Conservation (phyloP, 805 yeast species). For the Cephaloascus albidus region DNA sequence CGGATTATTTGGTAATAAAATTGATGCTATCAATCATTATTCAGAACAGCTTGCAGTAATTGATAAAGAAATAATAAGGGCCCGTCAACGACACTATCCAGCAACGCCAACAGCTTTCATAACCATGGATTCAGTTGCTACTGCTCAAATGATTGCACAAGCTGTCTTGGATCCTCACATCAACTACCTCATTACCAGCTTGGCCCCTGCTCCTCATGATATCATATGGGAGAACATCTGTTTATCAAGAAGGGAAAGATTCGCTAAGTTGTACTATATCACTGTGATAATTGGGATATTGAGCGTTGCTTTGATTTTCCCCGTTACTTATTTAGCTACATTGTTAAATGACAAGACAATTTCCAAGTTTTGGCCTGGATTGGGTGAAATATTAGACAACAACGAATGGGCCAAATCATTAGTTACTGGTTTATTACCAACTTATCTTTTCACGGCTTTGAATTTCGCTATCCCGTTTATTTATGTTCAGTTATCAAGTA, state of each 20-base stretch:
- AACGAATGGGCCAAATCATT: slow-evolving; percentile 68
- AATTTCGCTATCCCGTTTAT: slow-evolving; percentile 79
- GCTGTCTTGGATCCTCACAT: slow-evolving; percentile 89
- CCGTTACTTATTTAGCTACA: slow-evolving; percentile 80
- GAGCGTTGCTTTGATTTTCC: slow-evolving; percentile 68
- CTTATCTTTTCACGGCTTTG: slow-evolving; percentile 79
- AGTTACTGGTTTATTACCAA: slow-evolving; percentile 85
- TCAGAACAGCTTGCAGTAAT: slow-evolving; percentile 58
- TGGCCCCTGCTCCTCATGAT: slow-evolving; percentile 96
- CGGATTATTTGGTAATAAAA: slow-evolving; percentile 57
- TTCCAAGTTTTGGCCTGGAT: slow-evolving; percentile 69
- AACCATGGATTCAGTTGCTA: slow-evolving; percentile 90
- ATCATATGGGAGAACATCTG: slow-evolving; percentile 89
- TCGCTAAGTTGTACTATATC: slow-evolving; percentile 52
- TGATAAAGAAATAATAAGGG: slow-evolving; percentile 59
- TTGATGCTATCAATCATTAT: slow-evolving; percentile 76
- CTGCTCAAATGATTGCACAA: slow-evolving; percentile 95
- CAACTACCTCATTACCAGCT: slow-evolving; percentile 65
- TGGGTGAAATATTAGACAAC: slow-evolving; percentile 57
- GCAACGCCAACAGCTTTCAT: slow-evolving; percentile 89
- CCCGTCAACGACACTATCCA: slow-evolving; percentile 61
- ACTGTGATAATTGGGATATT: slow-evolving; percentile 59
- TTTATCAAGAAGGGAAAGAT: slow-evolving; percentile 63
- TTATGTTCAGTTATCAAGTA: slow-evolving; percentile 71
- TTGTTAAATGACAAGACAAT: slow-evolving; percentile 74